Conservation (phyloP, 1,139 yeast species). For the Zygoascus sp. region DNA sequence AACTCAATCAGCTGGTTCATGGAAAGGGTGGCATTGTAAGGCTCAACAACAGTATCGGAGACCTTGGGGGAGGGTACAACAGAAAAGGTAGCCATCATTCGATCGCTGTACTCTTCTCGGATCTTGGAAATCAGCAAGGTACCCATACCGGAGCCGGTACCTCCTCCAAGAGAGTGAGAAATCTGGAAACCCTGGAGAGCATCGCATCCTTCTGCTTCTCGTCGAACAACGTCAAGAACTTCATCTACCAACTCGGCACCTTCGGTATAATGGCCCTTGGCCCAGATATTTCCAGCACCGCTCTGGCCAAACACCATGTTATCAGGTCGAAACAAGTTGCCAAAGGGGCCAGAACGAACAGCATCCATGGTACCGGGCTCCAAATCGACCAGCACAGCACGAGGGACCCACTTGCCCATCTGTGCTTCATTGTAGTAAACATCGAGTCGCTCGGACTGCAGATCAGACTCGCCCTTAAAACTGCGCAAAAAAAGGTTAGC, state of each 20-base stretch:
- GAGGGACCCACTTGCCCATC: slow-evolving; percentile 82
- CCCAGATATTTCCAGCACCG: slow-evolving; percentile 95
- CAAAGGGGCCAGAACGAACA: slow-evolving; percentile 70
- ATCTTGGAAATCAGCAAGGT: slow-evolving; percentile 73
- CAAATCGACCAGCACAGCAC: slow-evolving; percentile 86
- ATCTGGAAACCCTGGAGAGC: slow-evolving; percentile 92
- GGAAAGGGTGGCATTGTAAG: slow-evolving; percentile 90
- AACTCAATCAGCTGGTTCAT: slow-evolving; percentile 86
- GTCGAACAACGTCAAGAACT: slow-evolving; percentile 81
- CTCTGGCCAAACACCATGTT: slow-evolving; percentile 85
- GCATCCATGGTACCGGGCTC: slow-evolving; percentile 92
- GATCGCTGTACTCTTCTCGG: slow-evolving; percentile 85
- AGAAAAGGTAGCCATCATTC: slow-evolving; percentile 94
- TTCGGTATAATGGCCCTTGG: slow-evolving; percentile 93
- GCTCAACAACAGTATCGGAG: slow-evolving; percentile 90
- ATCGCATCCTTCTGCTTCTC: slow-evolving; percentile 92
- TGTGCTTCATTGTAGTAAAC: slow-evolving; percentile 54
- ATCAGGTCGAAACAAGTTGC: slow-evolving; percentile 86
- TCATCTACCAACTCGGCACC: slow-evolving; percentile 92
- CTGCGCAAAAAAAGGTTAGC: background rate
- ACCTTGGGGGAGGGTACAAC: slow-evolving; percentile 90
- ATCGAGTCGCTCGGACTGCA: slow-evolving; percentile 45
- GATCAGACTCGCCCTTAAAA: slow-evolving; percentile 32
- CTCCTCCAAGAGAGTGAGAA: slow-evolving; percentile 92
- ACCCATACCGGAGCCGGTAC: slow-evolving; percentile 97